Conservation (phyloP, 331 rosid genomes). For the Rosa hybrid region DNA sequence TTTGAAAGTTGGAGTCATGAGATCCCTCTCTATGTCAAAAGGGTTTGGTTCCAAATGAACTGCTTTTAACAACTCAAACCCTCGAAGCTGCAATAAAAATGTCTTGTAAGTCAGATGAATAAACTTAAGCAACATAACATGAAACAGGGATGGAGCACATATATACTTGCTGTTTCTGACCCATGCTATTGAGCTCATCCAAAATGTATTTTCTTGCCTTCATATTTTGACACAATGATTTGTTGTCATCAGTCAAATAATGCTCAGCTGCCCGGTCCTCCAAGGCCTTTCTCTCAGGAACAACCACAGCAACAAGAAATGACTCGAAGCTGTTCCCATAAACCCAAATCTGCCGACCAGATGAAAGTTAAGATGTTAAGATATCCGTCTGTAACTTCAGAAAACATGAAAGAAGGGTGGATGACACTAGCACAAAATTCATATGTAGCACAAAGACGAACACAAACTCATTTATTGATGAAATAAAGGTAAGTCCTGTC, state of each 20-base stretch:
- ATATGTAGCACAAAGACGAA: not conserved
- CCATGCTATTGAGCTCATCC: conserved; percentile 76
- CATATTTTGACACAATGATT: conserved; percentile 62
- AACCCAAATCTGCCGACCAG: conserved; percentile 70
- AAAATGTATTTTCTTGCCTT: conserved; percentile 71
- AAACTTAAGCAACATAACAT: not conserved
- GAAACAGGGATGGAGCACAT: conserved; percentile 14
- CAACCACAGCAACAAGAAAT: conserved; percentile 83
- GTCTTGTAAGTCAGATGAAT: conserved; percentile 6
- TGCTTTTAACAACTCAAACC: conserved; percentile 79
- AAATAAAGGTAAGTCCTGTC: not conserved
- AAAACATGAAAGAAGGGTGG: not conserved
- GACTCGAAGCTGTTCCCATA: conserved; percentile 96
- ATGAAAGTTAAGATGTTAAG: conserved; percentile 7
- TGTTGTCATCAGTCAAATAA: conserved; percentile 53
- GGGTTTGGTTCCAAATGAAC: conserved; percentile 74
- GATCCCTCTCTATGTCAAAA: not conserved
- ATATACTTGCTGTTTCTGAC: conserved; percentile 75
- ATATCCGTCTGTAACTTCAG: not conserved
- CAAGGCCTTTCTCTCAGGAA: conserved; percentile 64
- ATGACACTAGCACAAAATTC: not conserved
- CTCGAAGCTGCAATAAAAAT: conserved; percentile 60
- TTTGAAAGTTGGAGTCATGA: conserved; percentile 78
- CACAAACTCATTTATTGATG: not conserved
- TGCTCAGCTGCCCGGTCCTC: conserved; percentile 76